These are phyloP conservation scores for Backusella luteola DNA, from an alignment of 192 early-diverging fungal genomes.

Conservation along the genomic window DNA sequence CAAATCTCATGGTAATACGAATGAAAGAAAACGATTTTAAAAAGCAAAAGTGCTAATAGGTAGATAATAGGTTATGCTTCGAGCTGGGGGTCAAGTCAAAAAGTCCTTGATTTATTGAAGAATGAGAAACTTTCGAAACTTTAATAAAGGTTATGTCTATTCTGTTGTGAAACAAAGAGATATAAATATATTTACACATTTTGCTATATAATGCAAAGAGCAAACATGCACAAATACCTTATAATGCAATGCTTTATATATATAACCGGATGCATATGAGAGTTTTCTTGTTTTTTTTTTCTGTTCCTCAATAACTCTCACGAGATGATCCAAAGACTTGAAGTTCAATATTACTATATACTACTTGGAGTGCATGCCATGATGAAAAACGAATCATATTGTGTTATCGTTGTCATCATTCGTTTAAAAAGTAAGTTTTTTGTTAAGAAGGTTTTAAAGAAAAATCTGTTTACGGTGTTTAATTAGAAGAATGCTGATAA, in stretches of 20 bases:
- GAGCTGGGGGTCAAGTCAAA: constrained; percentile 25
- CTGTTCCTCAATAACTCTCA: neutral
- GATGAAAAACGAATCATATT: neutral
- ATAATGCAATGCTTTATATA: neutral
- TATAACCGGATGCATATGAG: neutral
- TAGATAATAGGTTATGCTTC: constrained; percentile 18
- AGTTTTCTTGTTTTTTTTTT: neutral
- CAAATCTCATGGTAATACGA: constrained; percentile 19
- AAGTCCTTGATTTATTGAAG: constrained; percentile 9
- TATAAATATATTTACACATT: neutral
- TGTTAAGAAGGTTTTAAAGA: neutral
- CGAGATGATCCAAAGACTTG: neutral
- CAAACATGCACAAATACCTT: neutral
- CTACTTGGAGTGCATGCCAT: neutral
- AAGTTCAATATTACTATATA: neutral
- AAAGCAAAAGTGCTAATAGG: neutral
- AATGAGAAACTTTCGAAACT: constrained; percentile 15
- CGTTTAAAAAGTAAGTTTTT: neutral
- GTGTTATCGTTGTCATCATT: neutral
- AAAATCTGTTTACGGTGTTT: neutral
- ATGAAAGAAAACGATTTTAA: neutral
- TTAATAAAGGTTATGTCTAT: neutral
- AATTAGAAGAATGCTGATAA: neutral
- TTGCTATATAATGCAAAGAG: neutral
- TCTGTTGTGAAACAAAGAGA: neutral